These are phyloP conservation scores for Atractiella rhizophila DNA, from an alignment of 768 basidiomycete species.

Conservation along the genomic window DNA sequence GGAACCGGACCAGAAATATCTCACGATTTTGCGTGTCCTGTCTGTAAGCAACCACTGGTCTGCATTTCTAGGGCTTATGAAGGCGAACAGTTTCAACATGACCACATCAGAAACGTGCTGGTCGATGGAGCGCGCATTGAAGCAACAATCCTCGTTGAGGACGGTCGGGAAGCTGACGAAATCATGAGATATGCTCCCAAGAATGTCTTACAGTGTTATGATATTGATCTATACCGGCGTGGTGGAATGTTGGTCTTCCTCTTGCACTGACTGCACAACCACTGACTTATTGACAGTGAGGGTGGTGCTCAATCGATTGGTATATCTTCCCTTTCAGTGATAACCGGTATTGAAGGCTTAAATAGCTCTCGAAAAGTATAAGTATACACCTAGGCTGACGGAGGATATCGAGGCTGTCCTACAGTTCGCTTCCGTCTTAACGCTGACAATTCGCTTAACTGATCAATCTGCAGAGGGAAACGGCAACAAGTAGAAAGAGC, in stretches of 20 bases:
- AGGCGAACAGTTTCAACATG: conserved; percentile 37
- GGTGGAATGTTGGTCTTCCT: conserved; percentile 4
- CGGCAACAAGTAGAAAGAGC: conserved; percentile 27
- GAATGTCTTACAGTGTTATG: conserved; percentile 7
- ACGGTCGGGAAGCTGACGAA: conserved; percentile 39
- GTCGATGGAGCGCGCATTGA: conserved; percentile 56
- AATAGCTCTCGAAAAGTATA: conserved; percentile 5
- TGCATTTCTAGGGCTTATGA: neutral
- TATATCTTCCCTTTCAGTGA: neutral
- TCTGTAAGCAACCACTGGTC: no score
- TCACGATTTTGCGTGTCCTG: no score
- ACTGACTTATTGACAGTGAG: neutral
- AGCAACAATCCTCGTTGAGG: conserved; percentile 36
- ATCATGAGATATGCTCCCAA: conserved; percentile 15
- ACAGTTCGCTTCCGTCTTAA: neutral
- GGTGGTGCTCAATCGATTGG: neutral
- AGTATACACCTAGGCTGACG: conserved; percentile 8
- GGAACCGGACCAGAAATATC: no score
- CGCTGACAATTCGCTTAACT: neutral
- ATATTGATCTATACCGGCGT: conserved; percentile 9
- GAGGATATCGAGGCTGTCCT: conserved; percentile 10
- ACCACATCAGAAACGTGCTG: conserved; percentile 49
- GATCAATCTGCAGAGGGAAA: neutral
- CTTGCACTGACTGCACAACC: neutral
- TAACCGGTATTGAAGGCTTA: conserved; percentile 3